phyloP scores from a whole-genome alignment of 129 eudicot species.

The Artemisia annua region DNA sequence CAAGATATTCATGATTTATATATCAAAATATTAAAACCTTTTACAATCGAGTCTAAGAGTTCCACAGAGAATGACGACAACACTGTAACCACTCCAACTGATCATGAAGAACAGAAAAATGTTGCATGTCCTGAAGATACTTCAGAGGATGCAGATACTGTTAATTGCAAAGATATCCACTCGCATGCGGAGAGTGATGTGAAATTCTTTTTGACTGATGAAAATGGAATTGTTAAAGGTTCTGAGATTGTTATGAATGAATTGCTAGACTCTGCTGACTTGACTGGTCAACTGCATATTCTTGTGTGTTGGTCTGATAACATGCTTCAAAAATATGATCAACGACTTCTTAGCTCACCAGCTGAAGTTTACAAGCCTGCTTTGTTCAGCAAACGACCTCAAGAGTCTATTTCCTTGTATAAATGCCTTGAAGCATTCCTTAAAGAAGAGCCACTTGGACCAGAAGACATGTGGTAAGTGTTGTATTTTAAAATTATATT shows the following conservation, averaged over 20 bases:
- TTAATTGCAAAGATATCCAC: slow-evolving; percentile 34
- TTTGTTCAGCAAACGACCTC: slow-evolving; percentile 63
- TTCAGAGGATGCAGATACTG: slow-evolving; percentile 31
- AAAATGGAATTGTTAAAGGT: slow-evolving; percentile 52
- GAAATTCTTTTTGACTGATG: slow-evolving; percentile 64
- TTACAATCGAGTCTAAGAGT: slow-evolving; percentile 35
- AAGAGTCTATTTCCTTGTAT: slow-evolving; percentile 83
- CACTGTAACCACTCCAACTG: slow-evolving; percentile 30
- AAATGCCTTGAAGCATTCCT: slow-evolving; percentile 93
- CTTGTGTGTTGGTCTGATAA: slow-evolving; percentile 71
- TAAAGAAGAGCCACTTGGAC: slow-evolving; percentile 98
- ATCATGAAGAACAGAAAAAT: slow-evolving; percentile 34
- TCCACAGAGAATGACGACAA: slow-evolving; percentile 33
- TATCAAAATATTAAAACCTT: slow-evolving; percentile 59
- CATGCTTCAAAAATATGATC: slow-evolving; percentile 54
- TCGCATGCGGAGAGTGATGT: slow-evolving; percentile 41
- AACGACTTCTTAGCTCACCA: slow-evolving; percentile 53
- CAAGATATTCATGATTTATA: slow-evolving; percentile 65
- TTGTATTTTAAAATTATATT: background rate
- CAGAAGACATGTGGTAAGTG: slow-evolving; percentile 98
- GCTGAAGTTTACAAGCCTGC: slow-evolving; percentile 87
- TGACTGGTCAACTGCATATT: slow-evolving; percentile 49
- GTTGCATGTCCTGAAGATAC: slow-evolving; percentile 22
- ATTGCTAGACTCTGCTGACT: slow-evolving; percentile 40
- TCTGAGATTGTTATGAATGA: slow-evolving; percentile 64